Base-by-base conservation (phyloP, 139 green algal species). In the Asterochloris erici region DNA sequence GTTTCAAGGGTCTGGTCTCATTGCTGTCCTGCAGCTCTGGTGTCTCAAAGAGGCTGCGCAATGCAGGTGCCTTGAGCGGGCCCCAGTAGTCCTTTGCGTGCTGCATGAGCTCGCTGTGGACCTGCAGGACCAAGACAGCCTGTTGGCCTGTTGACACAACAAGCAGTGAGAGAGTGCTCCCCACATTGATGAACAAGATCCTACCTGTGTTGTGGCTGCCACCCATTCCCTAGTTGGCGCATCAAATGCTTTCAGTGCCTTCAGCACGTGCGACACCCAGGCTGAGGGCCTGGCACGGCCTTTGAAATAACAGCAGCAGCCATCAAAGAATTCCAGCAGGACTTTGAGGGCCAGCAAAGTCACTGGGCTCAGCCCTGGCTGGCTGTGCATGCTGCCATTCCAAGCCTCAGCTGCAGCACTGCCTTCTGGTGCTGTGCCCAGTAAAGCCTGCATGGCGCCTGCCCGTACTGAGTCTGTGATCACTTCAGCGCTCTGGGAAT, bases 251-350 rank as follows among this genome's bases (percentile, higher is more conserved):
- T 86, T 86, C 10, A 82, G 62, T 21, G 66, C 73, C 54, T 86
- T 86, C 28, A 90, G 47, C 69, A 90, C 19, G 14, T 82, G 63
- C 16, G 70, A 28, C 68, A 87, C 68, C 86, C 86, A 90, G 23
- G n/a, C 28, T 47, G 19, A 54, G 9, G 86, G 86, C 74, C 88
- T 90, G n/a, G 84, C 27, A 61, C 73, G 70, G 70, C 79, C 79
- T 13, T 11, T 29, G 15, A 80, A 88, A 28, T 84, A 54, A 26
- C 61, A 68, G 78, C 86, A 90, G 14, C 83, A 27, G 16, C 86
- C 86, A 64, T 90, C 86, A 84, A 82, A 88, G 15, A 88, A 70
- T 23, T 79, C 74, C 19, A 90, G 75, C 82, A 88, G 74, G 15
- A n/a, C 10, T 38, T 23, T 24, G 16, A 85, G 29, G 9, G 64